Conservation (phyloP, 768 basidiomycete species). For the Holtermannia corniformis region DNA sequence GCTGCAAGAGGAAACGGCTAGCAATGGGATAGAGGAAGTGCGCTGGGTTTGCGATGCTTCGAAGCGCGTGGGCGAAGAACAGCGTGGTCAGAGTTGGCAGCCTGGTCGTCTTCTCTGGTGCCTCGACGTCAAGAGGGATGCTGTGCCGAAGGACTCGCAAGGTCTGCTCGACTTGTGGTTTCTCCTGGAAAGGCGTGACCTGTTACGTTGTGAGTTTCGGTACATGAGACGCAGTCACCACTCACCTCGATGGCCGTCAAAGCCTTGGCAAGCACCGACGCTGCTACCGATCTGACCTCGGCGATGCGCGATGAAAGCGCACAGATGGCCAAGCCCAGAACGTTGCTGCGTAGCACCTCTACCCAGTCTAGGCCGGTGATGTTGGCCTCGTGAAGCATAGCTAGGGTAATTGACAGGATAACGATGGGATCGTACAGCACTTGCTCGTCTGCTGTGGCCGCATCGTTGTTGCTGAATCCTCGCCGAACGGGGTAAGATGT, state of each 20-base stretch:
- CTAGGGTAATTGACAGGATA: constrained; percentile 56
- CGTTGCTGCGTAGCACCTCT: constrained; percentile 70
- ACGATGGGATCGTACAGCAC: constrained; percentile 73
- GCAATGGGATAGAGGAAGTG: constrained; percentile 80
- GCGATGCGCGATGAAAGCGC: constrained; percentile 59
- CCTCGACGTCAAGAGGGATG: constrained; percentile 39
- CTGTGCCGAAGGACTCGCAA: constrained; percentile 57
- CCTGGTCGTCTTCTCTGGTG: constrained; percentile 45
- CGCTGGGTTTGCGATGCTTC: constrained; percentile 74
- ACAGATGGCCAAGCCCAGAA: constrained; percentile 62
- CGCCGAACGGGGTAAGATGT: constrained; percentile 63
- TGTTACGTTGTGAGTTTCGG: constrained; percentile 19
- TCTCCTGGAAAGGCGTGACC: constrained; percentile 65
- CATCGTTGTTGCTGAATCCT: constrained; percentile 42
- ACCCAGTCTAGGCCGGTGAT: constrained; percentile 68
- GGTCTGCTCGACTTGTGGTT: constrained; percentile 61
- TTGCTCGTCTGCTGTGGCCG: constrained; percentile 37
- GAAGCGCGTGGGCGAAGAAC: constrained; percentile 69
- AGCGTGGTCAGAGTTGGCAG: constrained; percentile 71
- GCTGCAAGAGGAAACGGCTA: constrained; percentile 79
- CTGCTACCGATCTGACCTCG: constrained; percentile 53
- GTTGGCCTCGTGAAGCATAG: constrained; percentile 52
- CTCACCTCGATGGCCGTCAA: constrained; percentile 58
- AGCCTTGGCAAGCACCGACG: constrained; percentile 55
- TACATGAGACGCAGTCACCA: constrained; percentile 7